Evolutionary conservation across 140 eudicot genomes (phyloP).

Genomic region (Stevia rebaudiana): DNA sequence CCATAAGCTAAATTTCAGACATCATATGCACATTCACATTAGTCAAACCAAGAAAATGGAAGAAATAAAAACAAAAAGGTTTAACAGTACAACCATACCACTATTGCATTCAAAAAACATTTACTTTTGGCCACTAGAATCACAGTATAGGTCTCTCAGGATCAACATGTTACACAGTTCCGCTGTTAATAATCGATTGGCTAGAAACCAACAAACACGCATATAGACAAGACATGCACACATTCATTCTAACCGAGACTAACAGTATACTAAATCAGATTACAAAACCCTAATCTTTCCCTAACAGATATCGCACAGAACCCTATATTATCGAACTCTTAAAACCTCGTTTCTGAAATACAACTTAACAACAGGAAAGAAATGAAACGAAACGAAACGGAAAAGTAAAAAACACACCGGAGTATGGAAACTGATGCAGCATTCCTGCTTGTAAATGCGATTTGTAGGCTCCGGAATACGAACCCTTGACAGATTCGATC

Average conservation of each 20-base stretch:
- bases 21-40: background rate
- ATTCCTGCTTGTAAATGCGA: slow-evolving; percentile 90
- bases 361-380: too few species aligned
- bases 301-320: slow-evolving; percentile 6
- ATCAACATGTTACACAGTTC: slow-evolving; percentile 6
- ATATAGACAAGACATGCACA: slow-evolving; percentile 3
- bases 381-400: background rate
- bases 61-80: background rate
- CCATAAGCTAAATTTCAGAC: slow-evolving; percentile 11
- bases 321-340: slow-evolving; percentile 1
- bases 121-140: background rate
- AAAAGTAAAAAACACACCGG: slow-evolving; percentile 61
- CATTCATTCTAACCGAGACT: background rate
- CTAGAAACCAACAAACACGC: background rate
- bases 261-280: background rate
- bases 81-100: slow-evolving; percentile 5
- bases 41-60: background rate
- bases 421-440: slow-evolving; percentile 87
- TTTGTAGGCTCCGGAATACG: slow-evolving; percentile 92
- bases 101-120: background rate
- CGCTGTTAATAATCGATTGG: background rate
- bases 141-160: background rate
- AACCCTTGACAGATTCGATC: slow-evolving; percentile 64
- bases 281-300: too few species aligned
- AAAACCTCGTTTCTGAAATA: background rate